Evolutionary conservation across 805 yeast genomes (phyloP), one percentile per base, ranked within the genome.

Genomic region (Candida hispaniensis): DNA sequence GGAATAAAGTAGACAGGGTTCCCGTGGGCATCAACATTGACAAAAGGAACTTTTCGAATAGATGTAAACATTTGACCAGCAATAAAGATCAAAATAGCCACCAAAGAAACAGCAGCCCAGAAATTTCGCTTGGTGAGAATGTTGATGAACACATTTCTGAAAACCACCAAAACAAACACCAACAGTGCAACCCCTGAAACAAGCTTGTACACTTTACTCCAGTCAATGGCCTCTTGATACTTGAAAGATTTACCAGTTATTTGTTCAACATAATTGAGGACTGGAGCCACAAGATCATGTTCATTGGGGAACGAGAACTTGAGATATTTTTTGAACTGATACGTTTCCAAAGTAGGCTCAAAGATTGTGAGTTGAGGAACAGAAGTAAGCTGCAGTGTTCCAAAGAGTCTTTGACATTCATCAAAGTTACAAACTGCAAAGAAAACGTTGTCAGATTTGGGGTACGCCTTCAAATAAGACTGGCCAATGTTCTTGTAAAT

Each of bases 41-140:
- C 62, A 43, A 66, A 61, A 18, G 67, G 85, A 5, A 76, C 66
- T 22, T 69, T 69, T 56, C 96, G 73, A 44, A 91, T 91, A 46
- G 71, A 69, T 55, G 83, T 86, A 68, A 74, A 91, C 98, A 91
- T 91, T 59, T 85, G 79, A 11, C 98, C 98, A 6, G 88, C 65
- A 30, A 71, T 73, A 64, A 86, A 80, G 46, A 85, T 59, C 41
- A 86, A 61, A 21, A 81, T 67, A 12, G 69, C 47, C 39, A 79
- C 60, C n/a, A 80, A 62, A 3, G 80, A 67, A 7, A 69, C 27
- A 2, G 73, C 69, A 26, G 80, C 78, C 96, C 97, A 91, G 23
- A 80, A 50, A 30, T 68, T 59, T 46, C 66, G 75, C 24, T 72
- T 67, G 15, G 60, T 56, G 8, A 73, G 27, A 5, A 80, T 30